These are phyloP conservation scores for Candida taoyuanica DNA, from an alignment of 805 yeast genomes.

Conservation along the genomic window DNA sequence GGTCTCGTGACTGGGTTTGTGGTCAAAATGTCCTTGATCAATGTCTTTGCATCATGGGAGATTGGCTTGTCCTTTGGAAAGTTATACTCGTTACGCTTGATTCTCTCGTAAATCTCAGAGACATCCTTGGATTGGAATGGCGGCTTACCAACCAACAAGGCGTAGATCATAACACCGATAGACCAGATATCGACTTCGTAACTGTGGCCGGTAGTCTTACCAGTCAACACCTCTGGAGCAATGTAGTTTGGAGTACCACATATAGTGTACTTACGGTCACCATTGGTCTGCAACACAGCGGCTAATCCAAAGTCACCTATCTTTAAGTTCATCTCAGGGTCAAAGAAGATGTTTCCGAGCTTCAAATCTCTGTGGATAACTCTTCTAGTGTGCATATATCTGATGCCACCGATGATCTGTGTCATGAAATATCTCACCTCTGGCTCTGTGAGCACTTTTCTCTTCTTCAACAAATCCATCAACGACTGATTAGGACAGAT, in stretches of 20 bases:
- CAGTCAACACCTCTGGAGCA: conserved; percentile 95
- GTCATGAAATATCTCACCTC: conserved; percentile 88
- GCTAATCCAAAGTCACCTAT: conserved; percentile 98
- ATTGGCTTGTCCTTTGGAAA: conserved; percentile 70
- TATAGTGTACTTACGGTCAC: conserved; percentile 82
- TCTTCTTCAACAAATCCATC: conserved; percentile 83
- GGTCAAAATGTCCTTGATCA: conserved; percentile 69
- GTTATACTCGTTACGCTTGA: conserved; percentile 71
- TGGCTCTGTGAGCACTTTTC: conserved; percentile 84
- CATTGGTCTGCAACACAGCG: conserved; percentile 72
- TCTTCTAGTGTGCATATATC: conserved; percentile 85
- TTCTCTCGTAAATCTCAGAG: conserved; percentile 85
- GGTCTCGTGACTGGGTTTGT: conserved; percentile 83
- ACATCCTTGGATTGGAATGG: conserved; percentile 98
- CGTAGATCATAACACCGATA: conserved; percentile 92
- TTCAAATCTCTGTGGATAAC: conserved; percentile 96
- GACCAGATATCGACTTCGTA: conserved; percentile 98
- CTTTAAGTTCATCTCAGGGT: conserved; percentile 88
- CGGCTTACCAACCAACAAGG: conserved; percentile 89
- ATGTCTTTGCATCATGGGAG: conserved; percentile 64
- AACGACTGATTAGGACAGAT: conserved; percentile 93
- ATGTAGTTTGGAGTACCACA: conserved; percentile 99
- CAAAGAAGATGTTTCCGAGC: conserved; percentile 93
- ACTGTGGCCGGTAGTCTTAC: conserved; percentile 83
- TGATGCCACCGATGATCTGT: conserved; percentile 91